Conservation (phyloP, 1,139 yeast genomes). For the Yamadazyma buinensis region DNA sequence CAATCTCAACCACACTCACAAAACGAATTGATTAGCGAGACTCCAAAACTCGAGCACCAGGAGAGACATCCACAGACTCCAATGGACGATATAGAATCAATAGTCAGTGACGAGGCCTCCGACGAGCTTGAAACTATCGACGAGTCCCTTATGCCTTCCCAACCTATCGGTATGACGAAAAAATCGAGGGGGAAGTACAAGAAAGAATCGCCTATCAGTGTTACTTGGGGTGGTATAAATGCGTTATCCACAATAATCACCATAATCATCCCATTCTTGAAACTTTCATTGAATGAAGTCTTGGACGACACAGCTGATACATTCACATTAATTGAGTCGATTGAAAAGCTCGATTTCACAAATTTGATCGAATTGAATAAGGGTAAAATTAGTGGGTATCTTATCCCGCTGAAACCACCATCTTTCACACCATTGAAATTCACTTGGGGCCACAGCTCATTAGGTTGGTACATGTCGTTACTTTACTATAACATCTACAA, state of each 20-base stretch:
- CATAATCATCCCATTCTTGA: slow-evolving; percentile 38
- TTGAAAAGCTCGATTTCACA: slow-evolving; percentile 32
- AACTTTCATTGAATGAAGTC: slow-evolving; percentile 32
- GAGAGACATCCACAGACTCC: neutral
- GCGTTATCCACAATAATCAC: slow-evolving; percentile 45
- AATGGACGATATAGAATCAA: slow-evolving; percentile 2
- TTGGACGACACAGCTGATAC: slow-evolving; percentile 29
- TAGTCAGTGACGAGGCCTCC: slow-evolving; percentile 10
- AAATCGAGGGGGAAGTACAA: slow-evolving; percentile 59
- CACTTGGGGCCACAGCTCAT: slow-evolving; percentile 57
- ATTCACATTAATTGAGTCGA: slow-evolving; percentile 33
- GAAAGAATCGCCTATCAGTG: slow-evolving; percentile 43
- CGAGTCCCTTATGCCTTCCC: slow-evolving; percentile 34
- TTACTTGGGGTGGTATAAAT: slow-evolving; percentile 61
- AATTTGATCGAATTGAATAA: slow-evolving; percentile 17
- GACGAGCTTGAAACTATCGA: slow-evolving; percentile 20
- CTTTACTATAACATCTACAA: slow-evolving; percentile 65
- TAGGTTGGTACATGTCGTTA: slow-evolving; percentile 75
- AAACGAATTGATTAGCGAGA: too few species aligned
- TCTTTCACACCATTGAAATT: slow-evolving; percentile 53
- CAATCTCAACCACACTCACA: neutral
- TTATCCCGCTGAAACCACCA: slow-evolving; percentile 48
- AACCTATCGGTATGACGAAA: slow-evolving; percentile 62
- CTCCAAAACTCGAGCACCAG: neutral
- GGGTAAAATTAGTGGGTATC: slow-evolving; percentile 24